phyloP scores from a whole-genome alignment of 805 yeast species.

The Myxozyma mucilagina region DNA sequence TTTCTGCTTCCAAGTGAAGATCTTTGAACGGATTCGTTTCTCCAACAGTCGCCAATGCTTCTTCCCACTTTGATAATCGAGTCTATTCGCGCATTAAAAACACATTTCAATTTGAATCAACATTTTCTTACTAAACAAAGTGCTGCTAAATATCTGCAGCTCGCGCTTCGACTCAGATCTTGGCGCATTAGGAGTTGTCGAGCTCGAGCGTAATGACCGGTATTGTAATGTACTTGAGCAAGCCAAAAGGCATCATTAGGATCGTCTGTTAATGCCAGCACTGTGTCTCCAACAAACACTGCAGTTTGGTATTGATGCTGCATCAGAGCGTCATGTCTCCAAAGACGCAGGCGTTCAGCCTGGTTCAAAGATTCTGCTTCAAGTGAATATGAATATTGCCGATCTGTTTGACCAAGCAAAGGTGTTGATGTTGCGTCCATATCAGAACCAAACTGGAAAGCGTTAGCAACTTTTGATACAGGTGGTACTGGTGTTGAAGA shows the following conservation, averaged over 20 bases:
- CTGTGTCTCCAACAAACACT: conserved; percentile 87
- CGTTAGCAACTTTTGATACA: neutral
- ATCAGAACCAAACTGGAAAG: conserved; percentile 23
- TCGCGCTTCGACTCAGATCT: conserved; percentile 56
- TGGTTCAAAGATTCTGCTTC: conserved; percentile 1
- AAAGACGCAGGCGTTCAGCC: conserved; percentile 79
- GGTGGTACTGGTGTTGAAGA: conserved; percentile 24
- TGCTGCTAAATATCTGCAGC: conserved; percentile 80
- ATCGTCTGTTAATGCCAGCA: conserved; percentile 74
- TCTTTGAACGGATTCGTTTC: conserved; percentile 72
- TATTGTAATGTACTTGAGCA: conserved; percentile 81
- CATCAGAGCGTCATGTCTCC: conserved; percentile 92
- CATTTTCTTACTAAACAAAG: conserved; percentile 50
- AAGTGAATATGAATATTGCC: neutral
- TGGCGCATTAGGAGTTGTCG: conserved; percentile 63
- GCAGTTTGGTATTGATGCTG: conserved; percentile 92
- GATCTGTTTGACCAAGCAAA: neutral
- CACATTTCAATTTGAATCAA: no score
- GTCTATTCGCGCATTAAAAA: conserved; percentile 37
- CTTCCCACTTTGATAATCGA: conserved; percentile 77
- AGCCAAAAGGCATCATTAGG: conserved; percentile 96
- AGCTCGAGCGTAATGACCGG: conserved; percentile 77
- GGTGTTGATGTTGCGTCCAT: conserved; percentile 30
- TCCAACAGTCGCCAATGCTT: conserved; percentile 82
- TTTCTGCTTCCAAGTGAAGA: neutral